Base-by-base conservation (phyloP, 139 green algal species). In the Picocystis salinarum region DNA sequence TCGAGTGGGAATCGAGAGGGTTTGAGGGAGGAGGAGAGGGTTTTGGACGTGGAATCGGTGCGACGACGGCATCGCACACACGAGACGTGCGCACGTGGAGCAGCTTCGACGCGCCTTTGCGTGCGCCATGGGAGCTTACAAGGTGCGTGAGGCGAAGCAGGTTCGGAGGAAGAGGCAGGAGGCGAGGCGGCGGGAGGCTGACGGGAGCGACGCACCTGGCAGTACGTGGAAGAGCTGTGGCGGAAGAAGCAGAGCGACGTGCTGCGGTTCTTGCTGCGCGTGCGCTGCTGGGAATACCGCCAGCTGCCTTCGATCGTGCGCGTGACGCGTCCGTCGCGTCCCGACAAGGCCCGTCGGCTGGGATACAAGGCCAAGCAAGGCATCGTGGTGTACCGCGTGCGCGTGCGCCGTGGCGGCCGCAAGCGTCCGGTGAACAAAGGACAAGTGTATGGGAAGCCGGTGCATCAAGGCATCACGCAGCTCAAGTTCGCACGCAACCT, bases 191-290 rank as follows among this genome's bases (percentile, higher is more conserved):
- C n/a, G n/a, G n/a, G n/a, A n/a, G n/a, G n/a, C n/a, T n/a, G n/a
- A n/a, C n/a, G n/a, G n/a, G n/a, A n/a, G n/a, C n/a, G n/a, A n/a
- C n/a, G n/a, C n/a, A n/a, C n/a, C n/a, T n/a, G n/a, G 64, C 74
- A 99, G 82, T 99, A 99, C 63, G 37, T 97, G 12, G 79, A 93
- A 70, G 89, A 97, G 80, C 70, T 99, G 17, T 94, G 76, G 77
- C 77, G 82, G 62, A 85, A 83, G 68, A 99, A 99, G 79, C 89
- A 99, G 77, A 89, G 71, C 56, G 89, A 99, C 83, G 85, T 96
- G 49, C 59, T 97, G 36, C 83, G 88, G 51, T 99, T 95, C 70
- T 64, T 99, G 46, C 79, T 94, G 45, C 83, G 89, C 49, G 76
- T 99, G n/a, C 72, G 89, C 6, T 95, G 83, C 75, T 99, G 89